Evolutionary conservation across 2,329 filamentous ascomycete species (phyloP).

Genomic region (Calonectria pauciramosa): DNA sequence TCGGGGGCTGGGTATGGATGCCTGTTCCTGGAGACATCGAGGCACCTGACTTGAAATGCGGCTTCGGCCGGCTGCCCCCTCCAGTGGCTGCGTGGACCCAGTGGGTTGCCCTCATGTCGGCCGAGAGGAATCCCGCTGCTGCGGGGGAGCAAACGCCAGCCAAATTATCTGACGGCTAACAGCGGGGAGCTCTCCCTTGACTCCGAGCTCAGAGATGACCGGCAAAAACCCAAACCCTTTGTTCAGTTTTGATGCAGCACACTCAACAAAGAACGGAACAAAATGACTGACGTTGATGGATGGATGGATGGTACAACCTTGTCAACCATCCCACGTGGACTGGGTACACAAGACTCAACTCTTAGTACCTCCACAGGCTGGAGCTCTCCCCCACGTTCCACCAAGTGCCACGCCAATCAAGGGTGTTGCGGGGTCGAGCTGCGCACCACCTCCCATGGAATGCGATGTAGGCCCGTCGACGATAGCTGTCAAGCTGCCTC

Average conservation of each 20-base stretch:
- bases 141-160: neutral
- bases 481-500: slow-evolving; percentile 27
- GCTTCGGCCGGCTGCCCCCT: slow-evolving; percentile 33
- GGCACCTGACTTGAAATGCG: slow-evolving; percentile 39
- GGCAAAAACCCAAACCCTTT: neutral
- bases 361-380: slow-evolving; percentile 5
- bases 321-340: slow-evolving; percentile 21
- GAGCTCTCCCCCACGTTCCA: slow-evolving; percentile 23
- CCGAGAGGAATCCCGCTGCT: slow-evolving; percentile 37
- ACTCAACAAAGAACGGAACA: neutral
- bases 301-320: neutral
- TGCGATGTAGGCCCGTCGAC: neutral
- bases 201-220: neutral
- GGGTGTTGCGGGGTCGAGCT: slow-evolving; percentile 18
- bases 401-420: slow-evolving; percentile 23
- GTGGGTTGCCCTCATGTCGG: slow-evolving; percentile 33
- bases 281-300: neutral
- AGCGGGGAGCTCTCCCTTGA: slow-evolving; percentile 18
- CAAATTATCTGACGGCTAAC: neutral
- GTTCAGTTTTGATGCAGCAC: neutral
- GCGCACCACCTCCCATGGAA: slow-evolving; percentile 7
- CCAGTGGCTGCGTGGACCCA: neutral
- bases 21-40: slow-evolving; percentile 40
- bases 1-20: slow-evolving; percentile 28
- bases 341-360: slow-evolving; percentile 20